Conservation (phyloP, 1,284 basidiomycete species). For the Neonothopanus nambi region DNA sequence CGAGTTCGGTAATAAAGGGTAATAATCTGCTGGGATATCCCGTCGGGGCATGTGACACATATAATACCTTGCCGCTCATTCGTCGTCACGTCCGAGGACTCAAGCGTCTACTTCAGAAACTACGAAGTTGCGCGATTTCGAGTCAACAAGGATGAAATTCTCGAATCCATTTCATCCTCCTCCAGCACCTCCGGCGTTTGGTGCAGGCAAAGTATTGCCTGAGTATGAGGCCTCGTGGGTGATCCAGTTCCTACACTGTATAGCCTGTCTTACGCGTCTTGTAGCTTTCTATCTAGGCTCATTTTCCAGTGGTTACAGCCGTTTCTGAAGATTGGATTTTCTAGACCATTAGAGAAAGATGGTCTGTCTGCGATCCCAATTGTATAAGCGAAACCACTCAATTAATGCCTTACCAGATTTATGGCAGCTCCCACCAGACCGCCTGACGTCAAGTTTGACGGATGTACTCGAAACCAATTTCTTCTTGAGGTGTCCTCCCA, state of each 20-base stretch:
- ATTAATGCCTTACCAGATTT: conserved; percentile 49
- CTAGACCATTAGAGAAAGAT: conserved; percentile 55
- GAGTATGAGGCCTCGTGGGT: conserved; percentile 40
- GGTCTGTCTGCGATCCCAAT: conserved; percentile 34
- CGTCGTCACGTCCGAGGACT: background rate
- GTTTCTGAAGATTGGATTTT: conserved; percentile 55
- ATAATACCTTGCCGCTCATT: background rate
- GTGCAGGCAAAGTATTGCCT: conserved; percentile 39
- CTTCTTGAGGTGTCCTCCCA: conserved; percentile 48
- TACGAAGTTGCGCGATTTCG: background rate
- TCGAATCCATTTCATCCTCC: conserved; percentile 32
- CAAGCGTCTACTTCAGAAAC: background rate
- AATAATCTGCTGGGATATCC: too few relatives aligned
- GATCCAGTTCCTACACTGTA: background rate
- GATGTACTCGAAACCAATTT: conserved; percentile 46
- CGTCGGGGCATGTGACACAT: background rate
- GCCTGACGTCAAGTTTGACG: conserved; percentile 41
- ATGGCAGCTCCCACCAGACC: conserved; percentile 46
- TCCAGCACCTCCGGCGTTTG: conserved; percentile 45
- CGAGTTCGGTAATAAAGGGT: too few relatives aligned
- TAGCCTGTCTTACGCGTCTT: background rate
- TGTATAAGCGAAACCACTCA: background rate
- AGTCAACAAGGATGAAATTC: background rate
- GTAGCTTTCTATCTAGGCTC: conserved; percentile 44
- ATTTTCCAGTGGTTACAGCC: conserved; percentile 52